Evolutionary conservation across 2,329 filamentous ascomycete genomes (phyloP), one percentile per base, ranked within the genome.

Genomic region (Cladosporium sphaerospermum): DNA sequence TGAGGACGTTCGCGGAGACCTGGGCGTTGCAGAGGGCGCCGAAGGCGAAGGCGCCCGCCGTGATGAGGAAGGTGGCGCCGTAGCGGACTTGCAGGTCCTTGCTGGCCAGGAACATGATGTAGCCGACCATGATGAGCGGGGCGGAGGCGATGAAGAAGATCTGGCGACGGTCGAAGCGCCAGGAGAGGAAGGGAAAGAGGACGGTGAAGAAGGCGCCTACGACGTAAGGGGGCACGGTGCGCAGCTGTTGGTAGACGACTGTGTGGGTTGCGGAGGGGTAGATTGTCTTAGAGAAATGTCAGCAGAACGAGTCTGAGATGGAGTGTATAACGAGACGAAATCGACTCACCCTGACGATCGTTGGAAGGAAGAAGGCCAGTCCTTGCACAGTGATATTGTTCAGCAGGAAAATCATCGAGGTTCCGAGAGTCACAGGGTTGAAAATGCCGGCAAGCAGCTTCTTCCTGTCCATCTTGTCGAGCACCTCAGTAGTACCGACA

Each of bases 331-430:
- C 8, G 10, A 13, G 4, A 8, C n/a, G n/a, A 1, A 9, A n/a
- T 9, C 10, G 23, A 51, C 48, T 43, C 7, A 51, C 48, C 33
- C 71, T 69, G 40, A 89, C 82, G 56, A 89, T 88, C 0, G 84
- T 88, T 0, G 85, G 85, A 0, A 78, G 71, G 67, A 88, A 88
- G 73, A 87, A 86, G 1, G 81, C 81, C 3, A 88, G 72, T 3
- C 84, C 84, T 63, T 87, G 83, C 2, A 88, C 84, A 0, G 84
- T 88, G 63, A 88, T 79, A 68, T 85, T 86, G 73, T 84, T 75
- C 52, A 85, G 75, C 0, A 84, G 69, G 69, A 85, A 85, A 59
- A 84, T 77, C 58, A 82, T 70, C 0, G 79, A 66, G 0, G 78
- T 83, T 8, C 69, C 69, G 0, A 86, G 60, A 0, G 81, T 82